Percentiles rank a stretch among this genome's conserved stretches.
Evolutionary conservation across 1,284 basidiomycete species (phyloP).

Genomic region (Malassezia caprae): DNA sequence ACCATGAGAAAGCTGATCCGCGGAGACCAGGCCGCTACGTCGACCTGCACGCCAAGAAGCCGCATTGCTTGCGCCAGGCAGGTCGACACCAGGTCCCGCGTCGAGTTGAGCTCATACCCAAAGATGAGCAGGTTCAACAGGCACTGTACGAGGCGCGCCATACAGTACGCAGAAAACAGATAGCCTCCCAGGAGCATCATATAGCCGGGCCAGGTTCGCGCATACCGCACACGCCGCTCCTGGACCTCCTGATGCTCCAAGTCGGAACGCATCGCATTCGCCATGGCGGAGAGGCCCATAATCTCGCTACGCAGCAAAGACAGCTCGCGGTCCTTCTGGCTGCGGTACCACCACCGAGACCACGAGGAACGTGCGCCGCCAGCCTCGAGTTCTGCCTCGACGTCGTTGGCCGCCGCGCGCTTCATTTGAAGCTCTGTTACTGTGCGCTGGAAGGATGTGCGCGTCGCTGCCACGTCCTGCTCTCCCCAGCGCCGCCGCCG

Average conservation of each 20-base stretch:
- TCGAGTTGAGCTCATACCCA: slow-evolving; percentile 32
- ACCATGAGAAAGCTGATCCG: slow-evolving; percentile 48
- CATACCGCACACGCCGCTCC: slow-evolving; percentile 43
- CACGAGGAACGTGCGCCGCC: slow-evolving; percentile 3
- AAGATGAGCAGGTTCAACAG: slow-evolving; percentile 26
- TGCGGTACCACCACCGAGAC: slow-evolving; percentile 16
- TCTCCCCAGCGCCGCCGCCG: slow-evolving; percentile 18
- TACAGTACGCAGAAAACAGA: slow-evolving; percentile 49
- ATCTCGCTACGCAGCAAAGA: slow-evolving; percentile 48
- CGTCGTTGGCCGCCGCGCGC: slow-evolving; percentile 15
- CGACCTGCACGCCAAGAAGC: slow-evolving; percentile 46
- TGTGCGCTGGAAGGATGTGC: slow-evolving; percentile 25
- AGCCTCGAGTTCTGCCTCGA: slow-evolving; percentile 4
- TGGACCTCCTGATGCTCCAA: slow-evolving; percentile 38
- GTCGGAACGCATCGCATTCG: slow-evolving; percentile 48
- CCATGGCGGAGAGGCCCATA: slow-evolving; percentile 48
- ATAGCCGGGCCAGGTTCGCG: slow-evolving; percentile 43
- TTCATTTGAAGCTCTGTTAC: slow-evolving; percentile 24
- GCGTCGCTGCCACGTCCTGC: slow-evolving; percentile 19
- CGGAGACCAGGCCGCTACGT: slow-evolving; percentile 48
- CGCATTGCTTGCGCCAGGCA: slow-evolving; percentile 41
- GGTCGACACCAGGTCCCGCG: slow-evolving; percentile 46
- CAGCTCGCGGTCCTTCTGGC: slow-evolving; percentile 30
- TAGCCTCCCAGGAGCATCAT: slow-evolving; percentile 44
- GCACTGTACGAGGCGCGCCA: slow-evolving; percentile 25